Evolutionary conservation across 257 asterid genomes (phyloP), one percentile per base, ranked within the genome.

Genomic region (Asclepias syriaca): DNA sequence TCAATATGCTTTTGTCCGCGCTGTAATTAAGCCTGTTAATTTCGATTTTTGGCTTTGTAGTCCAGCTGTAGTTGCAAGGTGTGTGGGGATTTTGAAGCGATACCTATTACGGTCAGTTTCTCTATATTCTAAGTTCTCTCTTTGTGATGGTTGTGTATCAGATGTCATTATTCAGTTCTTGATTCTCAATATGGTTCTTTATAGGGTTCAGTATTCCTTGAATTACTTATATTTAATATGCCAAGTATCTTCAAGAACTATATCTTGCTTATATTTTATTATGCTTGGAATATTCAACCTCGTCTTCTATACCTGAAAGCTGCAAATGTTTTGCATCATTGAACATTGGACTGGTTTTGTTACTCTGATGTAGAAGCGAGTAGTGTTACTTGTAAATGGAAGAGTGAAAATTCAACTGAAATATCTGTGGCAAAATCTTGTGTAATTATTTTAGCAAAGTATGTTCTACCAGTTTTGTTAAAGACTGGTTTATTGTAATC

Each of bases 41-140:
- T 54, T 68, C 48, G 70, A 46, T 64, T 69, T 67, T 58, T 77
- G 75, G 72, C 32, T 79, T 49, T 58, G 37, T 72, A 95, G 99
- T 81, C 99, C 99, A 66, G 98, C 99, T 68, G 98, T 95, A 69
- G 98, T 95, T 77, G 98, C 94, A 79, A 90, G 96, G 79, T 95
- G 98, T 72, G 96, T 92, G 81, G 89, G 91, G 21, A 96, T 92
- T 78, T 83, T 95, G 85, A 95, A 92, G 81, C 95, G 98, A 61
- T 84, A 90, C 81, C 95, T 95, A 58, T 81, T 90, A 79, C 89
- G 99, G 99, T 95, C 78, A 80, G 76, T 74, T 51, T 32, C 8
- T 40, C 22, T 32, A 18, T 16, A 11, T 0, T 22, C 16, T 55
- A 58, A 48, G 76, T 70, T 83, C 70, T 77, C 77, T 74, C 53